Conservation (phyloP, 306 rosid species). For the Sicyos baderoa region DNA sequence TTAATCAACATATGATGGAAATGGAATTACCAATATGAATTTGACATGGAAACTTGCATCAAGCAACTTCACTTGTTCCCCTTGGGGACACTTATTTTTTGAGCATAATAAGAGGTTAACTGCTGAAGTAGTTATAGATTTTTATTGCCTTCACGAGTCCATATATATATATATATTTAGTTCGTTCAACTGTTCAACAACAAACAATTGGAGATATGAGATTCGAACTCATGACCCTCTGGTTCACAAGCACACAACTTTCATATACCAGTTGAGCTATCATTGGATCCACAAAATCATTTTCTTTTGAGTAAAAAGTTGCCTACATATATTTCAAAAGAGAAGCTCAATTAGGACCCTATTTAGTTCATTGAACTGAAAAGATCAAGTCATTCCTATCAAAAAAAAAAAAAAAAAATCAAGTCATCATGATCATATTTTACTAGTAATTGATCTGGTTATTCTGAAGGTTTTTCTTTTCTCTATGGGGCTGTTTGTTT, state of each 20-base stretch:
- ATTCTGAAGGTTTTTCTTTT: neutral
- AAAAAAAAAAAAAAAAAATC: too few species aligned
- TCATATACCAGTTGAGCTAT: too few species aligned
- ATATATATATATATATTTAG: too few species aligned
- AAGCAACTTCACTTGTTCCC: neutral
- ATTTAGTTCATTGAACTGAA: neutral
- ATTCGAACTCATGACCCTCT: too few species aligned
- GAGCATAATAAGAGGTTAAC: neutral
- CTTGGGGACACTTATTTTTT: neutral
- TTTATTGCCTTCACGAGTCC: neutral
- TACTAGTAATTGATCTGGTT: too few species aligned
- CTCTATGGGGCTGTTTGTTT: too few species aligned
- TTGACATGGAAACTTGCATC: too few species aligned
- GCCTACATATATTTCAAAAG: neutral
- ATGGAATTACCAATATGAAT: neutral
- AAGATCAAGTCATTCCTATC: neutral
- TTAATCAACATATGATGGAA: neutral
- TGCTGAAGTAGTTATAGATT: neutral
- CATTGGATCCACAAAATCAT: too few species aligned
- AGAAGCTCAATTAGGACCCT: neutral
- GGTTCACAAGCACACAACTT: too few species aligned
- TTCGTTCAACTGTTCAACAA: too few species aligned
- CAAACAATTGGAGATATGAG: too few species aligned
- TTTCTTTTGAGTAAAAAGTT: neutral
- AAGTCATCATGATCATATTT: too few species aligned